phyloP scores from a whole-genome alignment of 2,329 filamentous ascomycete genomes.

The Teratosphaeria destructans region DNA sequence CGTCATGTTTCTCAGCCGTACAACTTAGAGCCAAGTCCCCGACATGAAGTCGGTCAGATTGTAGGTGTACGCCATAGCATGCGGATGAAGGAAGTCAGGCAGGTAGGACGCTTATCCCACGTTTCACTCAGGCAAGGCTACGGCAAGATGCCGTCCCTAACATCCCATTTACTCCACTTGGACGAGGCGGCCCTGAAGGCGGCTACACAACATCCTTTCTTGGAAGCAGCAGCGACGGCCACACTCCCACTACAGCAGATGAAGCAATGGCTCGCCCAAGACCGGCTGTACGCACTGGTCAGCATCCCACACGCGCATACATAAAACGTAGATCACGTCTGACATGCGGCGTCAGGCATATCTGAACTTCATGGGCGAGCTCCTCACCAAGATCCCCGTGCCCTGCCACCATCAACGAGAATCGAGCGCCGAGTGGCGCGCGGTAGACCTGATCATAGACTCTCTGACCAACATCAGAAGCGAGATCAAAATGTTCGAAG shows the following conservation, averaged over 20 bases:
- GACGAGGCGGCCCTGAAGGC: constrained; percentile 38
- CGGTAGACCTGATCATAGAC: constrained; percentile 52
- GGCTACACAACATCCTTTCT: constrained; percentile 59
- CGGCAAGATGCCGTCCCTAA: constrained; percentile 38
- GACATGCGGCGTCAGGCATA: constrained; percentile 36
- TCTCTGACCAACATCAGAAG: constrained; percentile 55
- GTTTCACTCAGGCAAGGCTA: not conserved
- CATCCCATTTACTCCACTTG: constrained; percentile 45
- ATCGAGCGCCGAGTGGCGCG: constrained; percentile 43
- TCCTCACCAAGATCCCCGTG: constrained; percentile 52
- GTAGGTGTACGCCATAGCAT: not conserved
- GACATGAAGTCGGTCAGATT: not conserved
- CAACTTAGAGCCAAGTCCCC: not conserved
- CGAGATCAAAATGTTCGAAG: constrained; percentile 57
- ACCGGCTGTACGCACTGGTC: constrained; percentile 57
- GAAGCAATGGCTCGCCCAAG: constrained; percentile 60
- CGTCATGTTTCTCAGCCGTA: too few relatives aligned
- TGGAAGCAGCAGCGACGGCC: constrained; percentile 52
- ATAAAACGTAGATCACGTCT: not conserved
- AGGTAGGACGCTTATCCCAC: not conserved
- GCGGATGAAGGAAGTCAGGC: not conserved
- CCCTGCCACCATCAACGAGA: constrained; percentile 32
- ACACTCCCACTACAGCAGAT: constrained; percentile 47
- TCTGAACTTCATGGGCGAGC: constrained; percentile 53
- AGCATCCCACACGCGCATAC: not conserved